Conservation (phyloP, 164 flowering plant genomes). For the Macadamia integrifolia region DNA sequence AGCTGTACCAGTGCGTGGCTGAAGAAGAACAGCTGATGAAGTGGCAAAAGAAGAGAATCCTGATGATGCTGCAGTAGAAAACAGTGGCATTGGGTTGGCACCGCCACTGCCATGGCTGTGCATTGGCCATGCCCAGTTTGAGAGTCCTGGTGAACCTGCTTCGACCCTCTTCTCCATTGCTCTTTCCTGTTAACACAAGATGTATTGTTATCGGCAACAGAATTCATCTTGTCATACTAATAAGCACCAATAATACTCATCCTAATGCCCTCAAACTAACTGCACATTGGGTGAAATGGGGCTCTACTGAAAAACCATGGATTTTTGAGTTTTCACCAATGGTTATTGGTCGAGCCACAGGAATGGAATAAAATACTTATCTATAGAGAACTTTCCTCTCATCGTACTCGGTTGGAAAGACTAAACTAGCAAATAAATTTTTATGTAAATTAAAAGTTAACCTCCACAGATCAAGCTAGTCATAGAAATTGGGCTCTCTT, state of each 20-base stretch:
- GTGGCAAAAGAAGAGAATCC: conserved; percentile 60
- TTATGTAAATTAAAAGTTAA: too few relatives aligned
- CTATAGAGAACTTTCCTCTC: too few relatives aligned
- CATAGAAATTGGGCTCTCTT: not conserved
- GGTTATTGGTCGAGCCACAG: too few relatives aligned
- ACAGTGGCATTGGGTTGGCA: conserved; percentile 27
- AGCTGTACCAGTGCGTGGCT: conserved; percentile 17
- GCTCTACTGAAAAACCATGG: too few relatives aligned
- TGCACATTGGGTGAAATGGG: too few relatives aligned
- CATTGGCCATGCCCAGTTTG: conserved; percentile 46
- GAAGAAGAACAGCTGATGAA: conserved; percentile 34
- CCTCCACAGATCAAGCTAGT: too few relatives aligned
- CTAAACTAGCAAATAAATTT: too few relatives aligned
- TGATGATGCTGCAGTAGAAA: conserved; percentile 91
- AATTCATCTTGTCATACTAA: not conserved
- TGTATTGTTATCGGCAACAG: not conserved
- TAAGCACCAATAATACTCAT: not conserved
- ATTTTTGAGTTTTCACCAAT: too few relatives aligned
- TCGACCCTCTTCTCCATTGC: conserved; percentile 22
- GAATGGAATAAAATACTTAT: too few relatives aligned
- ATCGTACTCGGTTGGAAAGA: too few relatives aligned
- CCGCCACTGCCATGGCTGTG: conserved; percentile 18
- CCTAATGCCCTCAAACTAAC: not conserved
- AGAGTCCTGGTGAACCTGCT: conserved; percentile 17
- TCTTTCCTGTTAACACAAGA: conserved; percentile 28